Evolutionary conservation across 2,329 filamentous ascomycete genomes (phyloP).

Genomic region (Penicillium frequentans): DNA sequence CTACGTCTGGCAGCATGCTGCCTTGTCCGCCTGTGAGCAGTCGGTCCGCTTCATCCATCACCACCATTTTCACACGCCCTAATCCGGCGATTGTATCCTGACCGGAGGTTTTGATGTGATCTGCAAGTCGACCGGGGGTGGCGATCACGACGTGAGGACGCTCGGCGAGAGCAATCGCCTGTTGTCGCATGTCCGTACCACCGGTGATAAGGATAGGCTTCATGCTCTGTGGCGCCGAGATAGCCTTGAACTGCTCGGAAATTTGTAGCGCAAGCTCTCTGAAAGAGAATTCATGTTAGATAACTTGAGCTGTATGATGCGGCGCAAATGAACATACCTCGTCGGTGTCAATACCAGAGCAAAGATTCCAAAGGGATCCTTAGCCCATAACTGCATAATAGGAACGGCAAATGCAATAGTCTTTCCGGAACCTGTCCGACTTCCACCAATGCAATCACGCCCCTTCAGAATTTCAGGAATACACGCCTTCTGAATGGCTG

Average conservation of each 20-base stretch:
- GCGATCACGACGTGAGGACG: slow-evolving; percentile 91
- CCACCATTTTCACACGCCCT: slow-evolving; percentile 75
- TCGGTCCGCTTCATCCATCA: slow-evolving; percentile 94
- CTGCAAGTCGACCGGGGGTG: slow-evolving; percentile 87
- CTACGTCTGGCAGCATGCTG: slow-evolving; percentile 92
- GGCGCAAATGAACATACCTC: slow-evolving; percentile 48
- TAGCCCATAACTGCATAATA: slow-evolving; percentile 88
- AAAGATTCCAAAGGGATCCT: slow-evolving; percentile 90
- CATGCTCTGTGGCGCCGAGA: slow-evolving; percentile 82
- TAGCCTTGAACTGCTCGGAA: slow-evolving; percentile 91
- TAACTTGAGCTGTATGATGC: background rate
- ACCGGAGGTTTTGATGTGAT: slow-evolving; percentile 89
- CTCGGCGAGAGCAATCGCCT: slow-evolving; percentile 79
- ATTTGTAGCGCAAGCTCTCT: slow-evolving; percentile 93
- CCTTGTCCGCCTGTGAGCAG: slow-evolving; percentile 73
- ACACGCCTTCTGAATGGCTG: slow-evolving; percentile 86
- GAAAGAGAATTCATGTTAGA: background rate
- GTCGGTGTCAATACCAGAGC: slow-evolving; percentile 87
- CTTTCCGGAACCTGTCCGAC: slow-evolving; percentile 93
- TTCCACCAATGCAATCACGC: slow-evolving; percentile 91
- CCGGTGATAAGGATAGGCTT: slow-evolving; percentile 90
- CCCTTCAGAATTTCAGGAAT: slow-evolving; percentile 92
- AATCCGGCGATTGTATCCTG: slow-evolving; percentile 86
- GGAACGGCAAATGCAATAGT: slow-evolving; percentile 94
- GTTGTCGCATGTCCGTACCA: slow-evolving; percentile 85